Evolutionary conservation across 257 asterid genomes (phyloP), one percentile per base, ranked within the genome.

Genomic region (Ilex aquifolium): DNA sequence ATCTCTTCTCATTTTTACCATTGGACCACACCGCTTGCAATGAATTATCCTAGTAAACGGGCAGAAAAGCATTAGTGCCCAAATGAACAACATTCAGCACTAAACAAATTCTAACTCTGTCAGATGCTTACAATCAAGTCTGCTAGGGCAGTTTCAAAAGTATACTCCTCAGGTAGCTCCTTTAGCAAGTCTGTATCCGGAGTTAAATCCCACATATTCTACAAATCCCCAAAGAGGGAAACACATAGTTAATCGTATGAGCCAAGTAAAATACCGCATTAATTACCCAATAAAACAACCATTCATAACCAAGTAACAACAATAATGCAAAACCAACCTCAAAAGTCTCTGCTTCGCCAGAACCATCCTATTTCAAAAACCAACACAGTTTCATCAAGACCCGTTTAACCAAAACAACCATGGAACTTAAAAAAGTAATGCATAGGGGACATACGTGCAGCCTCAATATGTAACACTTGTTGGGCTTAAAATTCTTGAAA

Each of bases 161-260:
- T 75, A 60, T 84, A 84, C 10, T 84, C 95, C 52, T 73, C 79
- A 0, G 93, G 93, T 44, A 89, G 80, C 77, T 89, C 95, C 73
- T 56, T 82, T 31, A 86, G 67, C 50, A 89, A 67, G 17, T 89
- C 93, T 1, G 91, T 82, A 64, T 78, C 86, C 0, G 95, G 95
- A 4, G 95, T 86, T 13, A 89, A 82, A 68, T 89, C 92, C 96
- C 96, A 89, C 96, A 86, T 89, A 65, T 80, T 88, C 95, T 89
- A 66, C n/a, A 61, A 42, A 27, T 21, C 31, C 40, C 49, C 29
- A 39, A 17, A 44, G 40, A 57, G 68, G 32, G 59, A 68, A 53
- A 36, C 42, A 8, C 42, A 36, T 2, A 36, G 42, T 36, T 36
- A 36, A 36, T 36, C 42, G 42, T 36, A 36, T 36, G 42, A 2